A percentile compares a stretch with the other conserved stretches of the same genome.
These are phyloP conservation scores for Xylaria sp. DNA, from an alignment of 2,329 filamentous ascomycete species.

Conservation along the genomic window DNA sequence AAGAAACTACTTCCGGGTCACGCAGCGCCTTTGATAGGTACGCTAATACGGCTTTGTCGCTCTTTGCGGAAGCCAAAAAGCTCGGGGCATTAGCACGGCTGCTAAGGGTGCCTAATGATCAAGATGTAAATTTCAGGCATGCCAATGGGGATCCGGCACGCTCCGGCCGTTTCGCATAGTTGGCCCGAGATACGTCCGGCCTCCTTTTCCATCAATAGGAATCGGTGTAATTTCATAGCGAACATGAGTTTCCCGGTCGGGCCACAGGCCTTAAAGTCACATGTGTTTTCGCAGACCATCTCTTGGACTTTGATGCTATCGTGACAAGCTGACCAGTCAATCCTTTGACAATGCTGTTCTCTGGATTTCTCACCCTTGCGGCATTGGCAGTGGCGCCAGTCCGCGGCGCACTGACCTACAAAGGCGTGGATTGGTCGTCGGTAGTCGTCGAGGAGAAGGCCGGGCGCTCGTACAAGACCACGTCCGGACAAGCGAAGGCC, in stretches of 20 bases:
- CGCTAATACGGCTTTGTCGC: conserved; percentile 17
- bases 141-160: not conserved
- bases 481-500: conserved; percentile 61
- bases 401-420: conserved; percentile 66
- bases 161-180: not conserved
- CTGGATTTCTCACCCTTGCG: conserved; percentile 38
- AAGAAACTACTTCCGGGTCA: conserved; percentile 11
- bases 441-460: conserved; percentile 70
- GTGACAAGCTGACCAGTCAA: not conserved
- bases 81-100: conserved; percentile 13
- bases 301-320: not conserved
- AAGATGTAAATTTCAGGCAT: not conserved
- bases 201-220: conserved; percentile 38
- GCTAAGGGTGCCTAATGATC: not conserved
- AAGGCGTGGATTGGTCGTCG: conserved; percentile 78
- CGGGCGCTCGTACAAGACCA: conserved; percentile 70
- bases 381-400: conserved; percentile 38
- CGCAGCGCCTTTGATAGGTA: conserved; percentile 19
- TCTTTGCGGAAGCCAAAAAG: conserved; percentile 4
- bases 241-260: not conserved
- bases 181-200: not conserved
- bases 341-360: conserved; percentile 41
- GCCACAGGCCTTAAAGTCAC: conserved; percentile 15
- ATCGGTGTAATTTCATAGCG: not conserved
- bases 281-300: not conserved